A percentile compares a stretch with the other conserved stretches of the same genome.
phyloP scores from a whole-genome alignment of 805 yeast species.

The Ogataea glucozyma region DNA sequence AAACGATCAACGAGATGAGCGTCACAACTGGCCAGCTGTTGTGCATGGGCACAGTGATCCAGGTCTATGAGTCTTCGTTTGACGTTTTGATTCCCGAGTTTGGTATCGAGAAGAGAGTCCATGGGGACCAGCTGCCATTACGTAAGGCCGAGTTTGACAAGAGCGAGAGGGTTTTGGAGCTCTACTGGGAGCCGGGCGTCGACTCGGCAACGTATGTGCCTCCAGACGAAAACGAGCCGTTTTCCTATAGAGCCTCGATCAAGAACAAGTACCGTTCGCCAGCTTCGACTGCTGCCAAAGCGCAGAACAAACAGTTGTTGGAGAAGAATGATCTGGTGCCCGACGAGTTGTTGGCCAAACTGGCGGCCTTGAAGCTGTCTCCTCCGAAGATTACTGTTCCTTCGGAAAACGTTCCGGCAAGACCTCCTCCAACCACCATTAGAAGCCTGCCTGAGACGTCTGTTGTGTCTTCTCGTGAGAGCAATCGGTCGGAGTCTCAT shows the following conservation, averaged over 20 bases:
- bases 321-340: conserved; percentile 35
- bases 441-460: conserved; percentile 36
- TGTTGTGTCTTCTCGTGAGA: conserved; percentile 14
- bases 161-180: conserved; percentile 62
- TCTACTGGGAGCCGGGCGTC: conserved; percentile 90
- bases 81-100: conserved; percentile 90
- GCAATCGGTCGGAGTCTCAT: conserved; percentile 10
- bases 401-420: conserved; percentile 11
- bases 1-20: conserved; percentile 75
- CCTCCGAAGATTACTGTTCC: conserved; percentile 46
- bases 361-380: conserved; percentile 49
- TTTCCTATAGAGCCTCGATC: conserved; percentile 74
- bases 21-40: conserved; percentile 76
- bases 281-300: conserved; percentile 67
- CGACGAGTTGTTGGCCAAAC: conserved; percentile 48
- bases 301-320: conserved; percentile 43
- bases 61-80: conserved; percentile 94
- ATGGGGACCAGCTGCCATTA: conserved; percentile 94
- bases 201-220: conserved; percentile 92
- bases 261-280: conserved; percentile 77
- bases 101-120: conserved; percentile 94
- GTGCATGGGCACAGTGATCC: conserved; percentile 83
- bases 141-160: conserved; percentile 91
- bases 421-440: conserved; percentile 16
- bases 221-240: conserved; percentile 79